phyloP scores from a whole-genome alignment of 2,329 filamentous ascomycete genomes.

The Aureobasidium musti region DNA sequence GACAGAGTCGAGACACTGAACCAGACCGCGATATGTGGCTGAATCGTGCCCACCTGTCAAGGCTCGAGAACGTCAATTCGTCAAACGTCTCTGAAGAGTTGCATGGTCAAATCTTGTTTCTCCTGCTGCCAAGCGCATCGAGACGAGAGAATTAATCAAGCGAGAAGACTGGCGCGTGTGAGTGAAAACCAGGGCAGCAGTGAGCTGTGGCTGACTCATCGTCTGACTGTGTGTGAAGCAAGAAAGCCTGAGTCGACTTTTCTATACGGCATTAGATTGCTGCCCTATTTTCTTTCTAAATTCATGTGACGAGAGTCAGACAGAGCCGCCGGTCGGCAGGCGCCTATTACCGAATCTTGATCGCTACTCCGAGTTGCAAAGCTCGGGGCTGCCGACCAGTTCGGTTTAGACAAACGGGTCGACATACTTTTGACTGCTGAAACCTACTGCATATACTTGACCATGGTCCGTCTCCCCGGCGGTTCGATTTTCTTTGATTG shows the following conservation, averaged over 20 bases:
- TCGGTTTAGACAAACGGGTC: not conserved
- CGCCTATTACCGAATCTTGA: constrained; percentile 20
- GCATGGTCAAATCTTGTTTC: constrained; percentile 12
- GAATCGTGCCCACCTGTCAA: constrained; percentile 1
- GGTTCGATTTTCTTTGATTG: not conserved
- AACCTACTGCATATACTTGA: not conserved
- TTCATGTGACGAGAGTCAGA: not conserved
- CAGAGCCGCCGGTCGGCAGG: constrained; percentile 21
- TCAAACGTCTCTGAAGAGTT: not conserved
- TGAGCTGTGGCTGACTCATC: not conserved
- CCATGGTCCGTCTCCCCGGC: not conserved
- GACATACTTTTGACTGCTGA: not conserved
- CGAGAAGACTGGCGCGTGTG: not conserved
- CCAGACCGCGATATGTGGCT: constrained; percentile 6
- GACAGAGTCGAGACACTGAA: constrained; percentile 13
- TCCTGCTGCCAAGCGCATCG: constrained; percentile 1
- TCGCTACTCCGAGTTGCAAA: not conserved
- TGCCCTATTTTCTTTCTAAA: not conserved
- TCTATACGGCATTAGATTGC: not conserved
- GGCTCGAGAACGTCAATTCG: constrained; percentile 9
- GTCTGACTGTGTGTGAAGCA: not conserved
- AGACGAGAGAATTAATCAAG: not conserved
- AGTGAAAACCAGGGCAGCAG: not conserved
- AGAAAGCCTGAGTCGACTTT: not conserved
- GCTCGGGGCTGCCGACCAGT: not conserved